Evolutionary conservation across 2,329 filamentous ascomycete genomes (phyloP).

Genomic region (Colletotrichum kahawae): DNA sequence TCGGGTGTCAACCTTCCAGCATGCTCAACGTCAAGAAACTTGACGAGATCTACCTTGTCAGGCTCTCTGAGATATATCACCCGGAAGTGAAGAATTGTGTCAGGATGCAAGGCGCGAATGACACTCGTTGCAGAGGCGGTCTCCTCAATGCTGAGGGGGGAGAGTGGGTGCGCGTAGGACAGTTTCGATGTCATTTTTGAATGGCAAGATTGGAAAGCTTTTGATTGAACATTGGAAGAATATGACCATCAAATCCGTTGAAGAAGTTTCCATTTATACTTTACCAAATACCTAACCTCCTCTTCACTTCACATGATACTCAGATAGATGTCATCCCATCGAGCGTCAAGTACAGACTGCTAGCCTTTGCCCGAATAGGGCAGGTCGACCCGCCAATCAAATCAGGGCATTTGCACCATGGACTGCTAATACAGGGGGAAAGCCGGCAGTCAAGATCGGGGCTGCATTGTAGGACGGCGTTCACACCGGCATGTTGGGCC

Average conservation of each 20-base stretch:
- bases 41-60: constrained; percentile 40
- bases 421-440: not conserved
- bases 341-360: not conserved
- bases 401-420: not conserved
- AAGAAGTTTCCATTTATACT: not conserved
- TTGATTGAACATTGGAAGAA: not conserved
- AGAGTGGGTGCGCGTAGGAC: constrained; percentile 30
- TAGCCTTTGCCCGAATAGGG: not conserved
- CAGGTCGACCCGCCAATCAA: not conserved
- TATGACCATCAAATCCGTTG: not conserved
- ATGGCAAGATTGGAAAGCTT: not conserved
- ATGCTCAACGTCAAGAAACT: constrained; percentile 41
- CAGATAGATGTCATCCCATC: not conserved
- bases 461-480: not conserved
- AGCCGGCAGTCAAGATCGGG: not conserved
- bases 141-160: constrained; percentile 29
- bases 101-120: constrained; percentile 33
- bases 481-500: not conserved
- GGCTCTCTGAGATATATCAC: constrained; percentile 48
- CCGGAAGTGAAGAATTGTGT: constrained; percentile 37
- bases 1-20: not conserved
- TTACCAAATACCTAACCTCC: not conserved
- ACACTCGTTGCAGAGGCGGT: constrained; percentile 36
- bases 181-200: not conserved
- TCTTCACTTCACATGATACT: not conserved